Conservation (phyloP, 805 yeast species). For the Hermanozyma aechmeae region DNA sequence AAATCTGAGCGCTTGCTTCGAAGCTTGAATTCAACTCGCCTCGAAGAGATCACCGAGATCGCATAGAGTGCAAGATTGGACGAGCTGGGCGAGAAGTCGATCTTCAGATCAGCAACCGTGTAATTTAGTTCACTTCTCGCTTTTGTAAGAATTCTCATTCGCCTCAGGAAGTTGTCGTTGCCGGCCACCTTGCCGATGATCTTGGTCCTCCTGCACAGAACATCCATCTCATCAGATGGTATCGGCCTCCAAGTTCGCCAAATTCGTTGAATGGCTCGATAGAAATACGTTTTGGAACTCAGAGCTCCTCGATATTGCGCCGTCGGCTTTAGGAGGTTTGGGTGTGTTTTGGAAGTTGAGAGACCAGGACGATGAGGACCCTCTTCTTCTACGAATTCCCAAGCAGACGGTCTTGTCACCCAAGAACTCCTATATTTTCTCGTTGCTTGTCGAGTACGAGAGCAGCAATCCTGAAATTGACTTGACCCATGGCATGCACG, state of each 20-base stretch:
- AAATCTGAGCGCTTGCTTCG: too few species aligned
- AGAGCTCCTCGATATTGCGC: constrained; percentile 31
- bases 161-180: too few species aligned
- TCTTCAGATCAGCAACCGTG: too few species aligned
- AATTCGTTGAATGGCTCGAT: constrained; percentile 44
- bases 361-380: constrained; percentile 15
- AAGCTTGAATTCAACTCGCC: too few species aligned
- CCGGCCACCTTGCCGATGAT: too few species aligned
- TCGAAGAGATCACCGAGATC: too few species aligned
- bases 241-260: constrained; percentile 11
- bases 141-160: too few species aligned
- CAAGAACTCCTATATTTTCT: constrained; percentile 53
- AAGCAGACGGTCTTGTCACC: constrained; percentile 50
- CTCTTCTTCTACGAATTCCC: constrained; percentile 47
- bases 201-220: too few species aligned
- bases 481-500: constrained; percentile 45
- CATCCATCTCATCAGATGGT: too few species aligned
- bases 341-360: constrained; percentile 55
- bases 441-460: constrained; percentile 49
- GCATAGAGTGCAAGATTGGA: too few species aligned
- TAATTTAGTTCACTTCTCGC: too few species aligned
- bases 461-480: constrained; percentile 22
- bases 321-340: constrained; percentile 51
- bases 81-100: too few species aligned
- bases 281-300: constrained; percentile 49